Conservation (phyloP, 495 filamentous ascomycete species). For the Hypoxylon rickii region DNA sequence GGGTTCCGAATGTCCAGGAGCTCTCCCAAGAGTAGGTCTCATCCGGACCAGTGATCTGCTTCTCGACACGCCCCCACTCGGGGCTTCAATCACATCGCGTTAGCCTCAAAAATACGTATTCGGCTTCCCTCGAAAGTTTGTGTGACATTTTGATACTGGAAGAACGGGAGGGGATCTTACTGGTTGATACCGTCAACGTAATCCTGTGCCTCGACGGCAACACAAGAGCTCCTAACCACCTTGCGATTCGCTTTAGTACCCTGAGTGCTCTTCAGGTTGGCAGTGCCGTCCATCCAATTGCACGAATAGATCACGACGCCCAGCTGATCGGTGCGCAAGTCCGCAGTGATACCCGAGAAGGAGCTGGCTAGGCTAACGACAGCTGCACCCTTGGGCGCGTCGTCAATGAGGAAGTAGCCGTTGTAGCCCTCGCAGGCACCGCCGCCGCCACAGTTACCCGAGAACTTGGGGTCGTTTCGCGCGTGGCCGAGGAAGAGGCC, state of each 20-base stretch:
- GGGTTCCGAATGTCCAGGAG: constrained; percentile 52
- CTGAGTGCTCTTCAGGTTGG: constrained; percentile 63
- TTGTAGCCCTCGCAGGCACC: constrained; percentile 77
- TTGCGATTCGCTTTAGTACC: constrained; percentile 54
- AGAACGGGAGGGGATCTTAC: constrained; percentile 41
- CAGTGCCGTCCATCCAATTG: constrained; percentile 69
- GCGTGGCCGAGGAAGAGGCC: constrained; percentile 68
- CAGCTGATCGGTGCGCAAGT: constrained; percentile 70
- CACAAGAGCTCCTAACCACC: constrained; percentile 60
- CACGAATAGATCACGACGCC: constrained; percentile 76
- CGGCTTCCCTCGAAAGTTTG: no score
- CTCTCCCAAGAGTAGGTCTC: constrained; percentile 52
- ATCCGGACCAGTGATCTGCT: constrained; percentile 63
- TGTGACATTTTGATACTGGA: no score
- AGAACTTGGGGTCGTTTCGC: constrained; percentile 57
- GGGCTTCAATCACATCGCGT: constrained; percentile 48
- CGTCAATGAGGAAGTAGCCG: constrained; percentile 74
- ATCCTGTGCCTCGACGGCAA: constrained; percentile 67
- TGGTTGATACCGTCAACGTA: constrained; percentile 82
- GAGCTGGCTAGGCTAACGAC: constrained; percentile 61
- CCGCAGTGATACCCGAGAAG: constrained; percentile 69
- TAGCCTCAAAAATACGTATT: constrained; percentile 20
- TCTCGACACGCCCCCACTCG: constrained; percentile 66
- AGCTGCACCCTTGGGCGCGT: constrained; percentile 60
- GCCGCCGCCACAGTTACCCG: constrained; percentile 67